Evolutionary conservation across 2,329 filamentous ascomycete genomes (phyloP), one percentile per base, ranked within the genome.

Genomic region (Lachnum nothofagi): DNA sequence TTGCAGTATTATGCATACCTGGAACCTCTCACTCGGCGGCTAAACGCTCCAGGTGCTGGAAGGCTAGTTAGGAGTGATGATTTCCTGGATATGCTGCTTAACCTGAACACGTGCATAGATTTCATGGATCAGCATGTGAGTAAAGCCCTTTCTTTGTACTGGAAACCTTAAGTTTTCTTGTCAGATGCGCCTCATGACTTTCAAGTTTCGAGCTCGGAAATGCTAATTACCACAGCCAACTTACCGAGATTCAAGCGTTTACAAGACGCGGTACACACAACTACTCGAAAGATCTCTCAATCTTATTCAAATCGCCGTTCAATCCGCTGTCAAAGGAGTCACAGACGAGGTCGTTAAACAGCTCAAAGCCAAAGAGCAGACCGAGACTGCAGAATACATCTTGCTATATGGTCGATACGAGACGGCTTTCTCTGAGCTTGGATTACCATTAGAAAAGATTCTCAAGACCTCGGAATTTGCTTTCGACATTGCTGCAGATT

Each of bases 1-100:
- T 73, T 96, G n/a, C 84, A 91, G 63, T 96, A 95, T 68, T 98
- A 98, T 67, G 82, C 86, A 17, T 96, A 95, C 64, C 77, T 98
- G 5, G 93, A 98, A 56, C 90, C 85, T 40, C 90, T 91, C 52
- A 95, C 90, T 0, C 80, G 91, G 47, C 80, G 90, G 12, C 79
- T 98, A 49, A 97, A 97, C 72, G 91, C 91, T 0, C 91, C 93
- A 0, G 90, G 91, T 1, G 91, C 91, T 17, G 84, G 88, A 42
- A 89, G 85, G 49, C 76, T 95, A 47, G 91, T 96, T 14, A 86
- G 91, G 39, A 85, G 85, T 48, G 83, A 85, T 43, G 86, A 87
- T 38, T 96, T 97, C 63, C 83, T 86, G 2, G 88, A 95, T 45
- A 94, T 97, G 76, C 72, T 98, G 42, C 78, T 80, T 40, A 91